Evolutionary conservation across 345 rosid genomes (phyloP).

Genomic region (Limnanthes douglasii): DNA sequence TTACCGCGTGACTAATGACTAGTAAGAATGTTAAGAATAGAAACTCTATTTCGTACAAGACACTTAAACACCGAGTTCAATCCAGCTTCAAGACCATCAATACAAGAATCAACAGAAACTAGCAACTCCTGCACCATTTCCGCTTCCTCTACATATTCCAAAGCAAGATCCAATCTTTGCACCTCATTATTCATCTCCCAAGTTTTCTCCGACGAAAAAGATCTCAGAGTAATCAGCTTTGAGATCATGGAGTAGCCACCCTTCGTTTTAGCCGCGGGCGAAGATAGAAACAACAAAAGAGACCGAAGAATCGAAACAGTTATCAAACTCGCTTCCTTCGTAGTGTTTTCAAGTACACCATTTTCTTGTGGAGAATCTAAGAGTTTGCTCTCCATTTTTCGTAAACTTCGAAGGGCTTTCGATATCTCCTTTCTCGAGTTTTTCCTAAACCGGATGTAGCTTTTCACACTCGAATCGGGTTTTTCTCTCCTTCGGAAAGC

Average conservation of each 20-base stretch:
- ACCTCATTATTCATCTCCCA: constrained; percentile 15
- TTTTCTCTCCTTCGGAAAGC: constrained; percentile 29
- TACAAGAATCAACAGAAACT: too few relatives aligned
- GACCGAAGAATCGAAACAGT: constrained; percentile 23
- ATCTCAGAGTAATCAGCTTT: constrained; percentile 14
- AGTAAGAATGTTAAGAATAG: constrained; percentile 34
- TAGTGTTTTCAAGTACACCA: constrained; percentile 2
- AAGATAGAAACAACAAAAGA: constrained; percentile 25
- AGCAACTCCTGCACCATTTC: constrained; percentile 10
- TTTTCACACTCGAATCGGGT: constrained; percentile 16
- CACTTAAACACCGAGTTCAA: constrained; percentile 29
- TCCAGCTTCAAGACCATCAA: constrained; percentile 30
- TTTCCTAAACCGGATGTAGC: constrained; percentile 43
- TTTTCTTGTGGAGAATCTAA: constrained; percentile 5
- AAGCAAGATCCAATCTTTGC: constrained; percentile 20
- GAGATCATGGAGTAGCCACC: constrained; percentile 33
- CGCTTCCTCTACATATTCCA: constrained; percentile 6
- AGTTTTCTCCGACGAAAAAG: constrained; percentile 8
- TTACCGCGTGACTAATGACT: neutral
- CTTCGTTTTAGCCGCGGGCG: constrained; percentile 6
- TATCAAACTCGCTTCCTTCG: constrained; percentile 6
- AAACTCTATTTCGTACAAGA: constrained; percentile 31
- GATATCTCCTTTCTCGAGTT: constrained; percentile 29
- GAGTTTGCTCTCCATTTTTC: constrained; percentile 17
- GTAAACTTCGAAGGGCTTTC: constrained; percentile 25